Conservation (phyloP, 2,329 filamentous ascomycete genomes). For the Phaeophleospora eucalypticola region DNA sequence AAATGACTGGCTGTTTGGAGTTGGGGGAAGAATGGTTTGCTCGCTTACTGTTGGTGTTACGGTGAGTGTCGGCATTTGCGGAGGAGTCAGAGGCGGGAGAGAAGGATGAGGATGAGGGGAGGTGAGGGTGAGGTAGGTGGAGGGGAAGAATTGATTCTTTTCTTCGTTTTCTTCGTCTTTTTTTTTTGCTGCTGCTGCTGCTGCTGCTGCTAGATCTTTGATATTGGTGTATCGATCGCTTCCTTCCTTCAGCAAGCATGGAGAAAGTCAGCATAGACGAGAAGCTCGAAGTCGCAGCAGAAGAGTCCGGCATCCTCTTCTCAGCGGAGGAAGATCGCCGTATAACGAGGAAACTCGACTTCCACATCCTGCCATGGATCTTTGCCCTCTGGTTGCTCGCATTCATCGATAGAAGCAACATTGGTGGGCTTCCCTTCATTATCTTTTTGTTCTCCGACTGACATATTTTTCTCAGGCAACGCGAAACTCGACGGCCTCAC, state of each 20-base stretch:
- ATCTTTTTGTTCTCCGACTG: neutral
- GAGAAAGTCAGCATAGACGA: too few relatives aligned
- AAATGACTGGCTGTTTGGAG: too few relatives aligned
- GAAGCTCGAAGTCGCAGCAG: neutral
- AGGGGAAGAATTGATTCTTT: too few relatives aligned
- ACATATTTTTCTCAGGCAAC: conserved; percentile 33
- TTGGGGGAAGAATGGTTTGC: too few relatives aligned
- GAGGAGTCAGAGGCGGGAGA: neutral
- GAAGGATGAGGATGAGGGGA: neutral
- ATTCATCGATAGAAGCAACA: conserved; percentile 43
- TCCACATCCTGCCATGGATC: conserved; percentile 44
- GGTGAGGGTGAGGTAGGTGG: neutral
- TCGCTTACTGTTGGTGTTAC: too few relatives aligned
- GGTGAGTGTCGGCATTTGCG: too few relatives aligned
- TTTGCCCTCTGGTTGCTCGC: conserved; percentile 46
- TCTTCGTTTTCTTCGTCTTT: too few relatives aligned
- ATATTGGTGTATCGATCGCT: too few relatives aligned
- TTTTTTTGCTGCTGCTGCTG: neutral
- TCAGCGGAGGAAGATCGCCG: conserved; percentile 7
- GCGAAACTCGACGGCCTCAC: conserved; percentile 41
- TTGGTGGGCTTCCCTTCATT: conserved; percentile 15
- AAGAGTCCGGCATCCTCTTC: neutral
- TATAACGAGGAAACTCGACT: conserved; percentile 42
- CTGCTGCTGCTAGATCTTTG: too few relatives aligned
- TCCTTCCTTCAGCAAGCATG: too few relatives aligned